These are phyloP conservation scores for Cladosporium sp. DNA, from an alignment of 2,329 filamentous ascomycete species.

Conservation along the genomic window DNA sequence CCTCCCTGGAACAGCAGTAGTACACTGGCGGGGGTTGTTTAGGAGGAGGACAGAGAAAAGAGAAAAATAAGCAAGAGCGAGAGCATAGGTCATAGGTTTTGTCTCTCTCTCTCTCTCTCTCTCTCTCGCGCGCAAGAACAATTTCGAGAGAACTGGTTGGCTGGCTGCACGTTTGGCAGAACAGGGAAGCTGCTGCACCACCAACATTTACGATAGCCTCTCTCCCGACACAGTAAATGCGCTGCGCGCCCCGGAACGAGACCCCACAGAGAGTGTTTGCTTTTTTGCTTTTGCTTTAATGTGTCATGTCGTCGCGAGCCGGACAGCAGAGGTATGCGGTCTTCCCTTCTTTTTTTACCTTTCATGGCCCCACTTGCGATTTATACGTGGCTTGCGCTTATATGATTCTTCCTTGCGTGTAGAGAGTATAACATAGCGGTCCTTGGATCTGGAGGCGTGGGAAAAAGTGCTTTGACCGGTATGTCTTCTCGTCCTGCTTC, in stretches of 20 bases:
- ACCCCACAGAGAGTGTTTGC: not conserved
- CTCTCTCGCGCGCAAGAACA: not conserved
- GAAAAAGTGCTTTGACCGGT: constrained; percentile 92
- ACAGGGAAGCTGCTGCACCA: not conserved
- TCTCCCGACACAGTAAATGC: not conserved
- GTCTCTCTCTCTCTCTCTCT: no score
- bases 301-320: constrained; percentile 19
- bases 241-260: not conserved
- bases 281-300: constrained; percentile 4
- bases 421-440: constrained; percentile 81
- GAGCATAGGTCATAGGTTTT: not conserved
- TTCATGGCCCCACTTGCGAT: not conserved
- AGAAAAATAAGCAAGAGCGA: not conserved
- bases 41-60: not conserved
- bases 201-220: not conserved
- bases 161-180: not conserved
- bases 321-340: constrained; percentile 17
- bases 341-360: not conserved
- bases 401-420: not conserved
- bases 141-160: not conserved
- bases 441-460: constrained; percentile 81
- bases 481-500: constrained; percentile 27
- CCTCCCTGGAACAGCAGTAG: not conserved
- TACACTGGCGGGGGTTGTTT: not conserved
- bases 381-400: not conserved